Evolutionary conservation across 352 stramenopile genomes (phyloP).

Genomic region (Halophytophthora polymorphica): DNA sequence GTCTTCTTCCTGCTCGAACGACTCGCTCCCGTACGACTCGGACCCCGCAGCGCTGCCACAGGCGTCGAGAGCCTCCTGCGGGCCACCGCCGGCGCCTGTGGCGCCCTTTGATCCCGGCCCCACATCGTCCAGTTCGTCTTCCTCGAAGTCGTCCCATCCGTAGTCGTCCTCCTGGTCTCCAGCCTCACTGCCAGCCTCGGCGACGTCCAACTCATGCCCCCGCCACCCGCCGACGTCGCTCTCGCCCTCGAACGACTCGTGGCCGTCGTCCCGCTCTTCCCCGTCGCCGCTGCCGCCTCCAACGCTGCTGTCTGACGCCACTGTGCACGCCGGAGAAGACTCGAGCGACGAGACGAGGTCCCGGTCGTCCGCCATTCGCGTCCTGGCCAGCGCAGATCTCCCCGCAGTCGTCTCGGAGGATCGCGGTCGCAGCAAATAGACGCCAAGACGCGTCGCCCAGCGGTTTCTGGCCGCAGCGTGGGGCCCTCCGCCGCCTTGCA

Average conservation of each 20-base stretch:
- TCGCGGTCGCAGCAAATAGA: too few species aligned
- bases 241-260: conserved; percentile 8
- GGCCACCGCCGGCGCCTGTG: too few species aligned
- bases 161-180: not conserved
- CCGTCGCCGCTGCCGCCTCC: not conserved
- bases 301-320: not conserved
- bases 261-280: conserved; percentile 2
- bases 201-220: not conserved
- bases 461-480: too few species aligned
- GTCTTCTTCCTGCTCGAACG: not conserved
- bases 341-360: not conserved
- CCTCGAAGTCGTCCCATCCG: not conserved
- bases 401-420: too few species aligned
- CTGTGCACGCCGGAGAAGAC: conserved; percentile 3
- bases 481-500: too few species aligned
- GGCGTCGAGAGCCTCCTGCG: too few species aligned
- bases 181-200: not conserved
- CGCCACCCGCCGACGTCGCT: not conserved
- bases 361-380: too few species aligned
- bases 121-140: not conserved
- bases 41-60: too few species aligned
- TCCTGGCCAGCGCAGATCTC: too few species aligned
- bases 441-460: too few species aligned
- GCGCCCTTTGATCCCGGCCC: not conserved
- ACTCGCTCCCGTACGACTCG: not conserved